These are phyloP conservation scores for Neopestalotiopsis rosae DNA, from an alignment of 2,329 filamentous ascomycete species.

Conservation along the genomic window DNA sequence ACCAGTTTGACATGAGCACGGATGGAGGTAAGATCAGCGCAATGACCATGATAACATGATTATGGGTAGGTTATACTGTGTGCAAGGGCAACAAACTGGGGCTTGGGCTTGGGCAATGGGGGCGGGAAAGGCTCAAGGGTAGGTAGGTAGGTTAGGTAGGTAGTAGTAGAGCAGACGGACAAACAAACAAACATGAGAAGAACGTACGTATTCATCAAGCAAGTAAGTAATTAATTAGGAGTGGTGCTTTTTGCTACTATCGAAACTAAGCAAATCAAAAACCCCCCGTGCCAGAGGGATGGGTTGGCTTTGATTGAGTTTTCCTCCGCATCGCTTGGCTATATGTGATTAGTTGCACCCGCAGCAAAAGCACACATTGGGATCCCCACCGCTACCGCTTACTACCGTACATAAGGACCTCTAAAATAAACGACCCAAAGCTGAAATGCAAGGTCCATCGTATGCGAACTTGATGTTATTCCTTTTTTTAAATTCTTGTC, in stretches of 20 bases:
- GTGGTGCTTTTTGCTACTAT: neutral
- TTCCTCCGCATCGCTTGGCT: neutral
- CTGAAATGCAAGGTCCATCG: neutral
- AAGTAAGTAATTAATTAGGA: neutral
- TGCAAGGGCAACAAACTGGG: neutral
- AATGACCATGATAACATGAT: slow-evolving; percentile 1
- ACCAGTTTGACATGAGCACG: neutral
- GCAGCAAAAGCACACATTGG: neutral
- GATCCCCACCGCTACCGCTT: slow-evolving; percentile 6
- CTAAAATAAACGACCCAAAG: neutral
- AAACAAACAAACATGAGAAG: too few species aligned
- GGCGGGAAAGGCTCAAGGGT: too few species aligned
- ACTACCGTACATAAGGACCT: neutral
- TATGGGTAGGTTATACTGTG: neutral
- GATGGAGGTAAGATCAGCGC: slow-evolving; percentile 11
- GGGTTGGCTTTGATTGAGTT: neutral
- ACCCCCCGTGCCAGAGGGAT: neutral
- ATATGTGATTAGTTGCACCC: neutral
- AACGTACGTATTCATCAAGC: too few species aligned
- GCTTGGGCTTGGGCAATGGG: neutral
- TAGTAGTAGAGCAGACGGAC: too few species aligned
- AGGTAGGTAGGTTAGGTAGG: too few species aligned
- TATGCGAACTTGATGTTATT: neutral
- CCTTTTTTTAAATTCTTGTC: neutral
- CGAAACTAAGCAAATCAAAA: neutral